Percentiles rank a stretch among this genome's conserved stretches.
phyloP scores from a whole-genome alignment of 768 basidiomycete species.

The Termitomyces sp. region DNA sequence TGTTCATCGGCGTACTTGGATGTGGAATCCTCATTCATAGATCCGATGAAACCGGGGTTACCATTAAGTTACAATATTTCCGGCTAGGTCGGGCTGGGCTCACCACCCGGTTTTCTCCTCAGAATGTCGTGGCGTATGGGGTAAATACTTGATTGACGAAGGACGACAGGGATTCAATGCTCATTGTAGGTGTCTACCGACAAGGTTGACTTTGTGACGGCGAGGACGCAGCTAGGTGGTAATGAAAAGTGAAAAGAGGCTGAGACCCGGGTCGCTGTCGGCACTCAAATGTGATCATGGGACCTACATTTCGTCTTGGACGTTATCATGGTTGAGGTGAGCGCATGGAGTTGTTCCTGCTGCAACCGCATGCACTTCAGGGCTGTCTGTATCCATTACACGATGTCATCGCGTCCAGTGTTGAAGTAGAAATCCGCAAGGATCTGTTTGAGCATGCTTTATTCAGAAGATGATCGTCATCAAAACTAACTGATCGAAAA shows the following conservation, averaged over 20 bases:
- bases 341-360: neutral
- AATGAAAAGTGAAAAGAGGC: constrained; percentile 18
- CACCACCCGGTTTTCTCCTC: neutral
- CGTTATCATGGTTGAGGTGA: neutral
- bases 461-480: neutral
- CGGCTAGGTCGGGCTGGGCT: neutral
- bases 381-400: neutral
- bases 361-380: neutral
- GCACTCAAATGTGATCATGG: neutral
- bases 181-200: too few relatives aligned
- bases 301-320: neutral
- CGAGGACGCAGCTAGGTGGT: constrained; percentile 14
- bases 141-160: too few relatives aligned
- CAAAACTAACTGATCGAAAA: neutral
- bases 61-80: constrained; percentile 3
- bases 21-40: constrained; percentile 47
- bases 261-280: neutral
- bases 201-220: too few relatives aligned
- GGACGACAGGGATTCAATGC: too few relatives aligned
- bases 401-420: neutral
- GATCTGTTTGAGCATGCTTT: neutral
- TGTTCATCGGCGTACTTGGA: constrained; percentile 44
- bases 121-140: constrained; percentile 39
- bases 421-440: too few relatives aligned
- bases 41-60: constrained; percentile 25